Evolutionary conservation across 2,329 filamentous ascomycete species (phyloP).

Genomic region (Trichophyton mentagrophytes): DNA sequence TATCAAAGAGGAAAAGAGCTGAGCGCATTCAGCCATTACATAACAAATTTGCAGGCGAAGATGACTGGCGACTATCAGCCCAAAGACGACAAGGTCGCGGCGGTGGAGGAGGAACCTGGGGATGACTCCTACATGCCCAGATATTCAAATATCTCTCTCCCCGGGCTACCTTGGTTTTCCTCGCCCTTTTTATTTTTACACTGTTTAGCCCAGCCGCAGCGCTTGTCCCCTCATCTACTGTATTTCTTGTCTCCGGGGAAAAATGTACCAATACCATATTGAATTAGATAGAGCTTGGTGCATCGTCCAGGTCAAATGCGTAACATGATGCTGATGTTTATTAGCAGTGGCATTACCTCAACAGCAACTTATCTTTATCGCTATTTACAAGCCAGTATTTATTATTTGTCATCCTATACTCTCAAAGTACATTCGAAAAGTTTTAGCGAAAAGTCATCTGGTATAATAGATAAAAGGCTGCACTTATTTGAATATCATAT

Average conservation of each 20-base stretch:
- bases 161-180: background rate
- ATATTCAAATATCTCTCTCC: background rate
- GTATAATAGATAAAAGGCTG: background rate
- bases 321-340: too few relatives aligned
- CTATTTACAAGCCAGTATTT: too few relatives aligned
- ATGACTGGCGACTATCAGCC: constrained; percentile 87
- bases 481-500: background rate
- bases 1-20: constrained; percentile 85
- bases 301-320: background rate
- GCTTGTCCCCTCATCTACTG: background rate
- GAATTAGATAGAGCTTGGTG: background rate
- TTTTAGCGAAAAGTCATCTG: background rate
- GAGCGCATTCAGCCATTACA: constrained; percentile 92
- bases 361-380: too few relatives aligned
- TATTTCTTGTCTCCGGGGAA: background rate
- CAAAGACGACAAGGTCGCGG: constrained; percentile 75
- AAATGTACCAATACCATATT: background rate
- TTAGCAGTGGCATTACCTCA: too few relatives aligned
- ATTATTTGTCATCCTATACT: too few relatives aligned
- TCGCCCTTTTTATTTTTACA: background rate
- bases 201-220: background rate
- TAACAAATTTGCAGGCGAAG: constrained; percentile 80
- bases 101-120: constrained; percentile 90
- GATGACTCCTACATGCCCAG: constrained; percentile 20
- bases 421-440: too few relatives aligned